These are phyloP conservation scores for Galerina sulciceps DNA, from an alignment of 768 basidiomycete genomes.

Conservation along the genomic window DNA sequence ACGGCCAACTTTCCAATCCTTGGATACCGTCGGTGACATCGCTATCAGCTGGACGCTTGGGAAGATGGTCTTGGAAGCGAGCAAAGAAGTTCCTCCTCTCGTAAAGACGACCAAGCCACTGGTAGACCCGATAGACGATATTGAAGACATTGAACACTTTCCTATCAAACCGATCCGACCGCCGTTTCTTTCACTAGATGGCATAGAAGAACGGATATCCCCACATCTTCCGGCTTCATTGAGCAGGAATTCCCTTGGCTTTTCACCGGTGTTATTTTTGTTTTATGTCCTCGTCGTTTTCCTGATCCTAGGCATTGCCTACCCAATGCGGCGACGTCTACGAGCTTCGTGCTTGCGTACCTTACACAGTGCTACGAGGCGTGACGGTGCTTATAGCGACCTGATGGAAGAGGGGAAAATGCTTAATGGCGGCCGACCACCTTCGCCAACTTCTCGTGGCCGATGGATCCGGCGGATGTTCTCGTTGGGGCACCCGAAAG, in stretches of 20 bases:
- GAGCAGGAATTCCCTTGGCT: slow-evolving; percentile 68
- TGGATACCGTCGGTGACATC: slow-evolving; percentile 91
- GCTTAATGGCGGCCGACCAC: slow-evolving; percentile 27
- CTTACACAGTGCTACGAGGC: slow-evolving; percentile 38
- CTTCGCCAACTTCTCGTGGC: slow-evolving; percentile 34
- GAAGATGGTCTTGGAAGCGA: slow-evolving; percentile 98
- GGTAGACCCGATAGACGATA: slow-evolving; percentile 75
- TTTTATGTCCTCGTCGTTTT: slow-evolving; percentile 53
- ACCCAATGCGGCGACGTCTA: slow-evolving; percentile 63
- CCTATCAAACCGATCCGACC: slow-evolving; percentile 70
- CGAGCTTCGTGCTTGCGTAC: slow-evolving; percentile 50
- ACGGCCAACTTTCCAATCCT: slow-evolving; percentile 84
- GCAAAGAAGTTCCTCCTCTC: slow-evolving; percentile 71
- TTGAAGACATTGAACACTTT: slow-evolving; percentile 52
- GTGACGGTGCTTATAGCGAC: slow-evolving; percentile 38
- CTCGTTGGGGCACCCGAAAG: slow-evolving; percentile 28
- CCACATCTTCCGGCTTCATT: slow-evolving; percentile 71
- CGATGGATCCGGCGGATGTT: slow-evolving; percentile 41
- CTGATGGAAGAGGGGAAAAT: slow-evolving; percentile 57
- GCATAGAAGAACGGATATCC: slow-evolving; percentile 64
- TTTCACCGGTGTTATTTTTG: slow-evolving; percentile 68
- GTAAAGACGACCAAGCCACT: slow-evolving; percentile 55
- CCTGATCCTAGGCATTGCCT: slow-evolving; percentile 46
- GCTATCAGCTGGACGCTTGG: slow-evolving; percentile 98
- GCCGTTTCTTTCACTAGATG: slow-evolving; percentile 59